Conservation (phyloP, 2,329 filamentous ascomycete species). For the Aureobasidium lini region DNA sequence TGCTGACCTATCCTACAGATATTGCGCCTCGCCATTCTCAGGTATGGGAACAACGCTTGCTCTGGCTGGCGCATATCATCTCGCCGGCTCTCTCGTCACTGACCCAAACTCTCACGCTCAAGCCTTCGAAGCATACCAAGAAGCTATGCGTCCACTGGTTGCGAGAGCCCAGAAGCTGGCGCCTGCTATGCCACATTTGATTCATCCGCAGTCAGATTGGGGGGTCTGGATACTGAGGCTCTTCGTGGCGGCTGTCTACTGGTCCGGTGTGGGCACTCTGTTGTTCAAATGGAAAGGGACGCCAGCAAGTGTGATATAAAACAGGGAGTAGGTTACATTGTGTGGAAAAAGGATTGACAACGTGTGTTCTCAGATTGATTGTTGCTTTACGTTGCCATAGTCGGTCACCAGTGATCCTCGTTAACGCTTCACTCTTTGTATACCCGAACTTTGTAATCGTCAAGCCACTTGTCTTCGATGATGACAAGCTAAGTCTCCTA, state of each 20-base stretch:
- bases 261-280: conserved; percentile 16
- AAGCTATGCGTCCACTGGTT: conserved; percentile 22
- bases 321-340: too few relatives aligned
- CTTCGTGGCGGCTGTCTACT: background rate
- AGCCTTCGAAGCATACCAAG: conserved; percentile 23
- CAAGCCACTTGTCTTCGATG: too few relatives aligned
- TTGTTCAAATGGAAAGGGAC: conserved; percentile 18
- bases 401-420: too few relatives aligned
- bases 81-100: conserved; percentile 21
- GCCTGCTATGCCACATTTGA: conserved; percentile 23
- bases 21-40: conserved; percentile 22
- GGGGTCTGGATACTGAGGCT: conserved; percentile 20
- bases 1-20: background rate
- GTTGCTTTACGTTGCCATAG: too few relatives aligned
- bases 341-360: too few relatives aligned
- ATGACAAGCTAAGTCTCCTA: too few relatives aligned
- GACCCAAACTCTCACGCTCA: conserved; percentile 18
- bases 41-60: conserved; percentile 31
- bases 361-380: too few relatives aligned
- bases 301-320: background rate
- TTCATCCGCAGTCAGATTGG: conserved; percentile 22
- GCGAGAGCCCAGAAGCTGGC: conserved; percentile 23
- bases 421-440: too few relatives aligned
- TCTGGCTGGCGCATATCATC: conserved; percentile 27
- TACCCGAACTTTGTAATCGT: too few relatives aligned